phyloP scores from a whole-genome alignment of 352 stramenopile species.

The Globisporangium iwayamae region DNA sequence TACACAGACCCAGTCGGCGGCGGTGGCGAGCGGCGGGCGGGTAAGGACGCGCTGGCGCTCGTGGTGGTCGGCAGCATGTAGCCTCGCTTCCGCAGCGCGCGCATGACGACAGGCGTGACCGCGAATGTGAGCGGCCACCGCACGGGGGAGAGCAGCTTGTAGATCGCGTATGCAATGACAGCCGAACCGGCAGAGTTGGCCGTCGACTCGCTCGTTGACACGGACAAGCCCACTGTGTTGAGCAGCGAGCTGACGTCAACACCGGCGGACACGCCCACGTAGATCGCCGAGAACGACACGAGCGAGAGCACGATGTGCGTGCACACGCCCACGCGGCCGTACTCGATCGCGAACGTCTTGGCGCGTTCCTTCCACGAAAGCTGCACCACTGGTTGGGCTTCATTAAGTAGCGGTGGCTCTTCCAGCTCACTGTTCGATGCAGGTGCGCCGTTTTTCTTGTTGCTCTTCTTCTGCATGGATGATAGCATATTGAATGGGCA shows the following conservation, averaged over 20 bases:
- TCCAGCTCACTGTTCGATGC: constrained; percentile 1
- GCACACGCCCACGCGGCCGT: constrained; percentile 70
- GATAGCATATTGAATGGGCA: too few relatives aligned
- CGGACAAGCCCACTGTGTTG: constrained; percentile 38
- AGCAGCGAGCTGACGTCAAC: constrained; percentile 62
- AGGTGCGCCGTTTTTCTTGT: not conserved
- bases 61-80: constrained; percentile 54
- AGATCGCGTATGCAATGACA: constrained; percentile 81
- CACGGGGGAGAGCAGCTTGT: constrained; percentile 73
- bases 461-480: not conserved
- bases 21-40: constrained; percentile 10
- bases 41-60: not conserved
- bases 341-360: constrained; percentile 82
- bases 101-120: constrained; percentile 73
- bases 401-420: not conserved
- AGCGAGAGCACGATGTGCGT: constrained; percentile 78
- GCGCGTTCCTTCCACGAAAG: constrained; percentile 62
- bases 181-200: constrained; percentile 67
- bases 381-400: constrained; percentile 14
- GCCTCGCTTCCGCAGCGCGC: constrained; percentile 57
- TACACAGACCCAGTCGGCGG: not conserved
- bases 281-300: constrained; percentile 74
- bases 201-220: constrained; percentile 34
- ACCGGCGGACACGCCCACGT: constrained; percentile 61
- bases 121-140: constrained; percentile 81